Evolutionary conservation across 768 basidiomycete species (phyloP).

Genomic region (Leccinellum luteum): DNA sequence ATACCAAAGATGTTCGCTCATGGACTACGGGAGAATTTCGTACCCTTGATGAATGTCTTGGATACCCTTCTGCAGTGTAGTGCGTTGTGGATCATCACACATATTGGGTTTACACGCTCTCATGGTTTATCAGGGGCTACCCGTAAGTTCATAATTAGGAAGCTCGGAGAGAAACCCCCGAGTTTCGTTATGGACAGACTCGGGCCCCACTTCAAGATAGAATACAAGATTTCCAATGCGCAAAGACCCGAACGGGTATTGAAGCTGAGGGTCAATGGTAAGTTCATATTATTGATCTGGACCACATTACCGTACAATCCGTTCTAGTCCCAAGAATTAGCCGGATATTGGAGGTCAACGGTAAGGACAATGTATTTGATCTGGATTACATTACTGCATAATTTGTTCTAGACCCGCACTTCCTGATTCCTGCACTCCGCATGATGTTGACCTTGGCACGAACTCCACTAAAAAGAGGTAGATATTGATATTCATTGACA

Average conservation of each 20-base stretch:
- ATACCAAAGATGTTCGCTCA: too few species aligned
- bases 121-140: neutral
- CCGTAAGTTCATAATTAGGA: neutral
- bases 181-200: too few species aligned
- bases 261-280: neutral
- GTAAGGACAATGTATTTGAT: neutral
- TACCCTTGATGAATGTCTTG: neutral
- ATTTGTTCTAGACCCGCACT: neutral
- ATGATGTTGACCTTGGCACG: neutral
- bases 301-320: neutral
- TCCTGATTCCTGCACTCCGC: neutral
- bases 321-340: too few species aligned
- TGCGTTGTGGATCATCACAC: neutral
- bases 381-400: neutral
- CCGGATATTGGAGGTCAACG: neutral
- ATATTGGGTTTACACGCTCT: too few species aligned
- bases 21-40: neutral
- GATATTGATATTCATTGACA: neutral
- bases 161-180: neutral
- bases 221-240: too few species aligned
- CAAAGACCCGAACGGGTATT: neutral
- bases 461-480: slow-evolving; percentile 5
- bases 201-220: too few species aligned
- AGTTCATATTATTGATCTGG: neutral
- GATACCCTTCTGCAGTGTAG: neutral